A percentile compares a stretch with the other conserved stretches of the same genome.
Conservation (phyloP, 805 yeast species). For the Metschnikowia borealis region DNA sequence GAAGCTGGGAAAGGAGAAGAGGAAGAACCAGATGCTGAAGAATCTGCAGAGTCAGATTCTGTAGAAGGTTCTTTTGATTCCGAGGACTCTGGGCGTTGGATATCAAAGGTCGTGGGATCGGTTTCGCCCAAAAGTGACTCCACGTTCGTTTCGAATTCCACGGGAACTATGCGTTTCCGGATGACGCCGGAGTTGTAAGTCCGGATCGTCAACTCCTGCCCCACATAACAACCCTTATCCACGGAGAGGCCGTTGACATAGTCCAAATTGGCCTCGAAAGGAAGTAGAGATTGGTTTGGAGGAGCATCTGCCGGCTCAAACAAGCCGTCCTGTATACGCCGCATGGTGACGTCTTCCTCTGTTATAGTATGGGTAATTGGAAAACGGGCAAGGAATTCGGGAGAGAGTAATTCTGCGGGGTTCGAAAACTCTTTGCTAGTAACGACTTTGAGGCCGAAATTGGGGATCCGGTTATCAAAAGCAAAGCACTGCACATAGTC, state of each 20-base stretch:
- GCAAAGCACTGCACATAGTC: conserved; percentile 42
- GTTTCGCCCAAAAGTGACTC: conserved; percentile 2
- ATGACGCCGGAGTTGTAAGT: conserved; percentile 79
- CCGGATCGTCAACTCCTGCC: conserved; percentile 92
- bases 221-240: conserved; percentile 93
- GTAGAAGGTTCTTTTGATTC: too few relatives aligned
- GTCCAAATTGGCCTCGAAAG: conserved; percentile 83
- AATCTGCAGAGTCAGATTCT: background rate
- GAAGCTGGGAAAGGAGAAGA: conserved; percentile 1
- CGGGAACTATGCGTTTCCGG: conserved; percentile 80
- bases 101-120: conserved; percentile 15
- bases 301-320: conserved; percentile 37
- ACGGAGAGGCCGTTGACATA: conserved; percentile 75
- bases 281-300: conserved; percentile 42
- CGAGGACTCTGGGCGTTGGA: conserved; percentile 4
- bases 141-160: conserved; percentile 26
- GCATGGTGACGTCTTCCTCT: conserved; percentile 50
- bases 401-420: conserved; percentile 22
- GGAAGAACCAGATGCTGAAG: background rate
- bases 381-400: conserved; percentile 23
- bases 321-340: conserved; percentile 37
- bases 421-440: conserved; percentile 16
- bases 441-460: conserved; percentile 58
- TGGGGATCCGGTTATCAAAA: conserved; percentile 64
- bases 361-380: conserved; percentile 47